Percentiles rank a stretch among this genome's conserved stretches.
phyloP scores from a whole-genome alignment of 1,139 yeast genomes.

The Geotrichum armillariae region DNA sequence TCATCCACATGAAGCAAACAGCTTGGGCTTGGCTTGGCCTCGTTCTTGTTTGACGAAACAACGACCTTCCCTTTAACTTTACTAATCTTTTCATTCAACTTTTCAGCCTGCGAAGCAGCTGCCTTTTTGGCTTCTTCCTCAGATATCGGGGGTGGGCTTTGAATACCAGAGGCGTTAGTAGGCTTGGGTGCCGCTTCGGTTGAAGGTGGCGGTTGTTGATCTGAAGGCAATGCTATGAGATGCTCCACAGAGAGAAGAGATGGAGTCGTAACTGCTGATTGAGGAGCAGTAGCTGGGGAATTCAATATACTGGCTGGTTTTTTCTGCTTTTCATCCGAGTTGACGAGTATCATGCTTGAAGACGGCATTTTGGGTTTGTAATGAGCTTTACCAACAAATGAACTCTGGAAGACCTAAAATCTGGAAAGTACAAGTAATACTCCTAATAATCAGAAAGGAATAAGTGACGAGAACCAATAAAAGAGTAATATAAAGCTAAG shows the following conservation, averaged over 20 bases:
- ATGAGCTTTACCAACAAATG: too few relatives aligned
- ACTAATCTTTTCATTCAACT: constrained; percentile 21
- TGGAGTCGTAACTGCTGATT: constrained; percentile 2
- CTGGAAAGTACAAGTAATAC: too few relatives aligned
- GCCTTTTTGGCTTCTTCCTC: constrained; percentile 22
- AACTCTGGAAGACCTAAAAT: too few relatives aligned
- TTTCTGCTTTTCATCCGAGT: neutral
- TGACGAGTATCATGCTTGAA: constrained; percentile 2
- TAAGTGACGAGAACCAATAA: too few relatives aligned
- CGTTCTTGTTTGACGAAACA: constrained; percentile 11
- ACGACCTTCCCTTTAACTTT: constrained; percentile 24
- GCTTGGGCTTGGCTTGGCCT: constrained; percentile 14
- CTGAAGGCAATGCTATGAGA: too few relatives aligned
- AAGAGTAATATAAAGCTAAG: too few relatives aligned
- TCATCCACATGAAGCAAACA: constrained; percentile 14
- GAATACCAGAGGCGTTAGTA: too few relatives aligned
- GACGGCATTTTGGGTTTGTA: constrained; percentile 12
- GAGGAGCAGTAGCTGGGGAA: constrained; percentile 4
- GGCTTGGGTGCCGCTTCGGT: too few relatives aligned
- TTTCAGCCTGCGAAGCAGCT: constrained; percentile 21
- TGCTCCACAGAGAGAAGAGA: constrained; percentile 5
- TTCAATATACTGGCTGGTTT: constrained; percentile 11
- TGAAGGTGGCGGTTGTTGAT: too few relatives aligned
- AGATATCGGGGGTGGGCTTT: too few relatives aligned
- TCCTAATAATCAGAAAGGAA: too few relatives aligned